These are phyloP conservation scores for Biscutella laevigata DNA, from an alignment of 441 rosid genomes.

Conservation along the genomic window DNA sequence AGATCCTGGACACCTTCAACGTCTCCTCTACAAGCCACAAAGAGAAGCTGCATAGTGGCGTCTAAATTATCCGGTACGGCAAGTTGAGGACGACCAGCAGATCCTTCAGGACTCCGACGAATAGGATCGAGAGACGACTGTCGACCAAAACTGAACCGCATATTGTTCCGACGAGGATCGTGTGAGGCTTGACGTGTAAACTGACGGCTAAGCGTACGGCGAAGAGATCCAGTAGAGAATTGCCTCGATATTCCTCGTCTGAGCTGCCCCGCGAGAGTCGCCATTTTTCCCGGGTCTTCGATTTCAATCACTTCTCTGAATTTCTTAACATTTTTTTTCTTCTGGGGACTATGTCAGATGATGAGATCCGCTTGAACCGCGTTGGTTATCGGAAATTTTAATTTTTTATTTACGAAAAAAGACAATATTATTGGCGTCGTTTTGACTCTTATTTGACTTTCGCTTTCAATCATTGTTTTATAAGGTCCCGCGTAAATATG, in stretches of 20 bases:
- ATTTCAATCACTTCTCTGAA: too few relatives aligned
- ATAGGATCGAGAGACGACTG: slow-evolving; percentile 83
- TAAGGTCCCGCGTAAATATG: slow-evolving; percentile 20
- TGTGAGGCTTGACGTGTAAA: slow-evolving; percentile 59
- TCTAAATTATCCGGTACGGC: slow-evolving; percentile 85
- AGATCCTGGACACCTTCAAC: slow-evolving; percentile 64
- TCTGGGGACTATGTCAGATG: slow-evolving; percentile 17
- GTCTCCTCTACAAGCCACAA: slow-evolving; percentile 77
- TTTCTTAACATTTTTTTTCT: slow-evolving; percentile 13
- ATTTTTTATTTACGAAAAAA: not conserved
- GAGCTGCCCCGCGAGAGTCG: slow-evolving; percentile 42
- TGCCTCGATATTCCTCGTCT: slow-evolving; percentile 77
- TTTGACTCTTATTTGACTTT: slow-evolving; percentile 25
- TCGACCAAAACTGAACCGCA: slow-evolving; percentile 73
- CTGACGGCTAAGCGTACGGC: slow-evolving; percentile 46
- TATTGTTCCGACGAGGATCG: slow-evolving; percentile 62
- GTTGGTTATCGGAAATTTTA: not conserved
- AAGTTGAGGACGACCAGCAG: slow-evolving; percentile 27
- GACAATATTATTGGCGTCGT: slow-evolving; percentile 8
- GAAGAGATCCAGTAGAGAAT: slow-evolving; percentile 65
- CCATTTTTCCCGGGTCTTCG: slow-evolving; percentile 28
- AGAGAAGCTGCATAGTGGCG: slow-evolving; percentile 81
- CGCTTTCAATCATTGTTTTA: slow-evolving; percentile 21
- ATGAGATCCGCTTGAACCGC: slow-evolving; percentile 19
- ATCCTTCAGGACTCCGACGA: slow-evolving; percentile 44